Evolutionary conservation across 225 moss, liverwort and hornwort species (phyloP).

Genomic region (Ulota crispa): DNA sequence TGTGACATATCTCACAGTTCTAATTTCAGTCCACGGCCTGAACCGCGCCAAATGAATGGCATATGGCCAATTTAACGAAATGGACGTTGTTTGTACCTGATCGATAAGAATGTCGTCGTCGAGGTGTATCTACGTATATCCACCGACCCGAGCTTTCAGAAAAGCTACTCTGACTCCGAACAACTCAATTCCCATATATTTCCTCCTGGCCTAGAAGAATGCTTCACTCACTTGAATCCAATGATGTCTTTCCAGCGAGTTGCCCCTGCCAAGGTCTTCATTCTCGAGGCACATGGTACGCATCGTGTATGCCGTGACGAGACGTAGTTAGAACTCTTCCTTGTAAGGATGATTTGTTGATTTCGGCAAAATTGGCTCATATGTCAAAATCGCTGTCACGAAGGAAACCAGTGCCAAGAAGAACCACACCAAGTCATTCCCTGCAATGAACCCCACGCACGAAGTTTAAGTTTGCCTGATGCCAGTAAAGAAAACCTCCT

Average conservation of each 20-base stretch:
- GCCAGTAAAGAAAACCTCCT: neutral
- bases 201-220: neutral
- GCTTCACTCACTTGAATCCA: neutral
- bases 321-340: slow-evolving; percentile 2
- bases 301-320: neutral
- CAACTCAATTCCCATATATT: neutral
- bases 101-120: neutral
- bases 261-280: neutral
- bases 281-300: neutral
- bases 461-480: neutral
- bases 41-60: too few relatives aligned
- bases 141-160: neutral
- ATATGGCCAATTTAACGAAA: too few relatives aligned
- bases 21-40: too few relatives aligned
- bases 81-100: too few relatives aligned
- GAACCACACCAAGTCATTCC: slow-evolving; percentile 34
- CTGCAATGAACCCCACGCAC: neutral
- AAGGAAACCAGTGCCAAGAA: slow-evolving; percentile 26
- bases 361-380: slow-evolving; percentile 27
- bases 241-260: neutral
- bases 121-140: neutral
- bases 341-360: slow-evolving; percentile 23
- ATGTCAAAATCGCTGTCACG: slow-evolving; percentile 5
- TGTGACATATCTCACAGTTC: too few relatives aligned
- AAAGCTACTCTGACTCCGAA: neutral